phyloP scores from a whole-genome alignment of 1,139 yeast genomes.

The Hemisphaericaspora subhashii region DNA sequence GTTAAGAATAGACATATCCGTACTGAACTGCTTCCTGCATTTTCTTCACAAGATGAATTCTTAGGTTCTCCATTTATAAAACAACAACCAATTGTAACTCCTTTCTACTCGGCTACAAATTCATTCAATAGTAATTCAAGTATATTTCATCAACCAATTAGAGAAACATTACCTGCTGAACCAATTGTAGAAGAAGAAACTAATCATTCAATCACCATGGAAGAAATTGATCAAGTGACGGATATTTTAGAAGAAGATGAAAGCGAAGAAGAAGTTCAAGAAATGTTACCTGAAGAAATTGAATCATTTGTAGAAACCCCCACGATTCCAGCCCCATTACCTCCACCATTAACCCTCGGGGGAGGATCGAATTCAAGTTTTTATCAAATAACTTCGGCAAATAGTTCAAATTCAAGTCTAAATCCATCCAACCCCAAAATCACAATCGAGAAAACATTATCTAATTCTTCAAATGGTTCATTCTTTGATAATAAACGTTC shows the following conservation, averaged over 20 bases:
- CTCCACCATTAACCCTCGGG: conserved; percentile 12
- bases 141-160: conserved; percentile 34
- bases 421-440: conserved; percentile 21
- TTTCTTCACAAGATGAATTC: conserved; percentile 29
- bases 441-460: conserved; percentile 32
- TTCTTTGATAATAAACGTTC: conserved; percentile 29
- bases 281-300: conserved; percentile 7
- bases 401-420: conserved; percentile 38
- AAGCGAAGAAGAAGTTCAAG: conserved; percentile 9
- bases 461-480: conserved; percentile 30
- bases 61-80: conserved; percentile 37
- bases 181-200: conserved; percentile 2
- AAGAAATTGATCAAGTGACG: not conserved
- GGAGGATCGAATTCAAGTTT: conserved; percentile 18
- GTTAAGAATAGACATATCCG: conserved; percentile 33
- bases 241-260: conserved; percentile 32
- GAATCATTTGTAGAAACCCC: not conserved
- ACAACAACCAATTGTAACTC: conserved; percentile 1
- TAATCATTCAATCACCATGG: conserved; percentile 2
- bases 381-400: conserved; percentile 33
- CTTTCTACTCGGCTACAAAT: conserved; percentile 4
- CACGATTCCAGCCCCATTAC: conserved; percentile 3
- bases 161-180: conserved; percentile 18
- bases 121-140: conserved; percentile 18
- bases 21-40: conserved; percentile 50